Base-by-base conservation (phyloP, 139 green algal genomes). In the Chlorella sp. region DNA sequence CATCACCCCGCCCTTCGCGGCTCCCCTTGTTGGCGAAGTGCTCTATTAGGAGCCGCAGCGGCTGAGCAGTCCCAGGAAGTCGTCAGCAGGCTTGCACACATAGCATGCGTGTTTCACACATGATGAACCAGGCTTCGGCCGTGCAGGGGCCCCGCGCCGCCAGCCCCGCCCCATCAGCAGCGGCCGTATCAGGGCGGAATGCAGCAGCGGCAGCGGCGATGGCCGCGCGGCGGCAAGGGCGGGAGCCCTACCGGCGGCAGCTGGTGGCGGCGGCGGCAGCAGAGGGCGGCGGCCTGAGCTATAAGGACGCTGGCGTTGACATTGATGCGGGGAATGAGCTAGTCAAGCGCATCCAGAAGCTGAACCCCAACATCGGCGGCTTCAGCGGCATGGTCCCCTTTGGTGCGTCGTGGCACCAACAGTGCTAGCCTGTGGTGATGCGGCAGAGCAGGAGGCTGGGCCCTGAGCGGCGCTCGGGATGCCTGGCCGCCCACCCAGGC, bases 291-390 rank as follows among this genome's bases (percentile, higher is more conserved):
- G 86, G 83, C 32, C 92, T 99, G 0, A 96, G 91, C 79, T 99
- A 99, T 92, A 98, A 99, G 92, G 94, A 94, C 82, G 96, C 98
- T 14, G 98, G 98, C 36, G 98, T 99, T 0, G 97, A 99, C 91
- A 99, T 99, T 48, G 96, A 99, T 53, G 98, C 98, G 14, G 98
- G 98, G 30, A 97, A 97, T 80, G 98, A 99, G 95, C 96, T 99
- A 1, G 98, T 99, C 0, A 85, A 94, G 15, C 92, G 98, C 61
- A 99, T 99, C 88, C 91, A 97, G 85, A 97, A 98, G 93, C 93
- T 99, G 78, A 97, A 97, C 89, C 97, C 97, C 39, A 93, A 88
- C 88, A 99, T 99, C 39, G 98, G 98, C 28, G 98, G 98, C 84
- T 99, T 99, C 90, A 97, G 95, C 64, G 98, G 98, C 39, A 92